phyloP scores from a whole-genome alignment of 2,329 filamentous ascomycete species.

The Colletotrichum orbiculare region DNA sequence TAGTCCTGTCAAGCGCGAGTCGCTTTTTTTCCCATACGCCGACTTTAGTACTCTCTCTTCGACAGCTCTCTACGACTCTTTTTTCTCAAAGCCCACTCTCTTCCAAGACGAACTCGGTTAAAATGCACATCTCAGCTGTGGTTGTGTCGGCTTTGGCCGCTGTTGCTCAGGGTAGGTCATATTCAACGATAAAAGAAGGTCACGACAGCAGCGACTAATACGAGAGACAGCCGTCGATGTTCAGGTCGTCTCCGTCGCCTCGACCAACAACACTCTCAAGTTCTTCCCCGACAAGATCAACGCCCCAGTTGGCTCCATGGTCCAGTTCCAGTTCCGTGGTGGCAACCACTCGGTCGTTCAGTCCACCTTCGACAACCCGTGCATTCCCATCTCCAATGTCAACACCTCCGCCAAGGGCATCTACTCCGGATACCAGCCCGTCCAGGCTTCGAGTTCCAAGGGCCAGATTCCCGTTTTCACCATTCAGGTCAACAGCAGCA shows the following conservation, averaged over 20 bases:
- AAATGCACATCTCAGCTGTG: conserved; percentile 65
- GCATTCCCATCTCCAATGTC: conserved; percentile 67
- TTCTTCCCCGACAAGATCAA: conserved; percentile 75
- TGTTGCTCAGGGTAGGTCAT: conserved; percentile 56
- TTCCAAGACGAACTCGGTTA: conserved; percentile 45
- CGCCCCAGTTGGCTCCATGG: conserved; percentile 70
- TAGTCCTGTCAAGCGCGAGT: conserved; percentile 63
- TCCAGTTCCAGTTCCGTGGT: conserved; percentile 74
- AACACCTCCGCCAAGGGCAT: conserved; percentile 67
- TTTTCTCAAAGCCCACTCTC: conserved; percentile 38
- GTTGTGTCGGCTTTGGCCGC: conserved; percentile 59
- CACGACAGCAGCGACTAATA: conserved; percentile 25
- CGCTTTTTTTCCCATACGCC: conserved; percentile 46
- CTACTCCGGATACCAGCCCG: conserved; percentile 76
- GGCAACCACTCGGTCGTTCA: conserved; percentile 85
- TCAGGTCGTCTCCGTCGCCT: conserved; percentile 74
- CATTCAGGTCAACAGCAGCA: conserved; percentile 74
- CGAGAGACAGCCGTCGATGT: conserved; percentile 51
- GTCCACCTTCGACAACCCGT: conserved; percentile 79
- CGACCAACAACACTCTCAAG: conserved; percentile 63
- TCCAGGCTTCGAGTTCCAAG: conserved; percentile 60
- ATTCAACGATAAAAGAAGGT: neutral
- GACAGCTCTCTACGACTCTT: conserved; percentile 10
- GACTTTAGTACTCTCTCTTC: conserved; percentile 40
- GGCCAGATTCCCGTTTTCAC: conserved; percentile 75